Evolutionary conservation across 2,329 filamentous ascomycete genomes (phyloP), one percentile per base, ranked within the genome.

Genomic region (Aureobasidium sp.): DNA sequence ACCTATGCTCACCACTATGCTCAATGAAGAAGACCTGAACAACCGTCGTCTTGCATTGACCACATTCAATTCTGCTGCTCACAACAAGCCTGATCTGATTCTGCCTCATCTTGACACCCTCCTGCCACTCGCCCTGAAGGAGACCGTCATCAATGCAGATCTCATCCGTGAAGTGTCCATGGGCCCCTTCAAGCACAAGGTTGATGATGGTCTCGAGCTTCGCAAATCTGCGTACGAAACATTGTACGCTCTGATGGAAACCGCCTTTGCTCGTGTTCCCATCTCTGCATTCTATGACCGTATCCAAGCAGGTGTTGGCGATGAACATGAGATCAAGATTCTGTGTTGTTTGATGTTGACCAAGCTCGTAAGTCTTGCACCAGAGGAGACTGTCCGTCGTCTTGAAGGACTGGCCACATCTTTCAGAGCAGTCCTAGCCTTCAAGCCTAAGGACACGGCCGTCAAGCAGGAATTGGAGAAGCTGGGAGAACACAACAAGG

Each of bases 391-490:
- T 0, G 81, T 84, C n/a, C 84, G 88, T 4, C 86, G 90, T 2
- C 83, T 99, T 0, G 88, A 96, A 67, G 77, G 82, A 7, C 89
- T 99, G 54, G 89, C 91, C 0, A 88, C 91, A 63, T 87, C 88
- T 59, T 97, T 95, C 81, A 86, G 88, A 30, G 78, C 82, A 32
- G 89, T 94, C 0, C 78, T 99, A 2, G 88, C 87, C 0, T 86
- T 87, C 65, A 97, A 97, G 76, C 85, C 94, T 0, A 97, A 97
- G 77, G 94, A 97, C 15, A 95, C 89, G 50, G 91, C 94, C 0
- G 94, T 99, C 64, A 99, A 99, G 79, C 94, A 99, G 75, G 94
- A 99, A 69, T 79, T 97, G 21, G 94, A 99, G 79, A 97, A 96
- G 78, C 87, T 96, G 64, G 87, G 91, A 42, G 94, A 97, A 74